Percentiles rank a stretch among this genome's conserved stretches.
Conservation (phyloP, 371 early-diverging fungal species). For the Coemansia sp. region DNA sequence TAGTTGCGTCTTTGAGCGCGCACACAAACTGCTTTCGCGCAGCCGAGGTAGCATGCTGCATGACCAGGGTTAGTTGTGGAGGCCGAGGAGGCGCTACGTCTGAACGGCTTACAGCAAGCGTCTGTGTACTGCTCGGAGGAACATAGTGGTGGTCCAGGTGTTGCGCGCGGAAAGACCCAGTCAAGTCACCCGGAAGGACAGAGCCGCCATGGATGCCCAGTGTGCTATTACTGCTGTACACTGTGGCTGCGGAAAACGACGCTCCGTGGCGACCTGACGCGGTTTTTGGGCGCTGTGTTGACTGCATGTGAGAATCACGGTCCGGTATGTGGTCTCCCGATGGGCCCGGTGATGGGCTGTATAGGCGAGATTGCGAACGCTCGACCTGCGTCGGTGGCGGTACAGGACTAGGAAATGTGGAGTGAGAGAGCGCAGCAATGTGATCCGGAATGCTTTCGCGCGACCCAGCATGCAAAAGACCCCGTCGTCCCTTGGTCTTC, state of each 20-base stretch:
- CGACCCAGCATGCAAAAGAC: slow-evolving; percentile 27
- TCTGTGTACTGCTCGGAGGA: slow-evolving; percentile 1
- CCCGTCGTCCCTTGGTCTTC: slow-evolving; percentile 26
- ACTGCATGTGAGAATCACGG: not conserved
- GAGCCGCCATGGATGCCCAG: slow-evolving; percentile 10
- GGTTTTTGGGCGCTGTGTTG: slow-evolving; percentile 27
- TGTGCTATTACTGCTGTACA: slow-evolving; percentile 21
- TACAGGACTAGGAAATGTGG: slow-evolving; percentile 45
- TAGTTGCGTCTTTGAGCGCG: slow-evolving; percentile 39
- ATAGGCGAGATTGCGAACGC: slow-evolving; percentile 23
- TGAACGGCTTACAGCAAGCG: not conserved
- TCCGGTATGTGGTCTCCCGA: slow-evolving; percentile 7
- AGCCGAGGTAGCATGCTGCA: slow-evolving; percentile 38
- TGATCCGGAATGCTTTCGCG: slow-evolving; percentile 48
- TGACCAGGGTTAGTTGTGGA: slow-evolving; percentile 42
- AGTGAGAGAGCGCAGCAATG: slow-evolving; percentile 45
- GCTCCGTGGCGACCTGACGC: not conserved
- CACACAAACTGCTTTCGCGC: slow-evolving; percentile 46
- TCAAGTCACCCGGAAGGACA: not conserved
- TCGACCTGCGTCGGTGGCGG: slow-evolving; percentile 30
- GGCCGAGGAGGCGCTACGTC: slow-evolving; percentile 11
- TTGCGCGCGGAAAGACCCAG: slow-evolving; percentile 2
- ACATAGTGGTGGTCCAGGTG: not conserved
- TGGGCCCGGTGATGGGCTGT: slow-evolving; percentile 4
- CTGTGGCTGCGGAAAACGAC: not conserved